Evolutionary conservation across 208 protist species (phyloP).

Genomic region (Lotmaria passim): DNA sequence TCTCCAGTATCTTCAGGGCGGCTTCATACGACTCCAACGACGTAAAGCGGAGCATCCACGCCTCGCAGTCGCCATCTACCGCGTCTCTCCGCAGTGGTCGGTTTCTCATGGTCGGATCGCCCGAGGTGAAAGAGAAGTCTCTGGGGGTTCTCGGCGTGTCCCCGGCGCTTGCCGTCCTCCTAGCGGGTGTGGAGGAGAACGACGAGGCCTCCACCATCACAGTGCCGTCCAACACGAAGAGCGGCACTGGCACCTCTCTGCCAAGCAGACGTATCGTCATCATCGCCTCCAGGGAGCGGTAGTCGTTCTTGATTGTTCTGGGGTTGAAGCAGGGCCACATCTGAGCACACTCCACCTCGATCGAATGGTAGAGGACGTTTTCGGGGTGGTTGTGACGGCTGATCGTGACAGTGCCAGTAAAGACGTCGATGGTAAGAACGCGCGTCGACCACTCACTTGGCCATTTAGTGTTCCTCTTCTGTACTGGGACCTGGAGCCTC

Average conservation of each 20-base stretch:
- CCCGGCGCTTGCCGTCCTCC: not conserved
- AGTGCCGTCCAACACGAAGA: slow-evolving; percentile 1
- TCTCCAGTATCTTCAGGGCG: slow-evolving; percentile 17
- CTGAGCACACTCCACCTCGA: slow-evolving; percentile 22
- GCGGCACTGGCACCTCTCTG: slow-evolving; percentile 20
- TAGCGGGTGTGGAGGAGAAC: not conserved
- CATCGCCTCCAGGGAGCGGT: slow-evolving; percentile 20
- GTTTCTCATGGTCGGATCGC: slow-evolving; percentile 1
- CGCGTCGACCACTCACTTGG: slow-evolving; percentile 27
- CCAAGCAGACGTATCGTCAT: slow-evolving; percentile 28
- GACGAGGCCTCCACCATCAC: not conserved
- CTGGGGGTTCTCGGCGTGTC: not conserved
- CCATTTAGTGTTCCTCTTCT: slow-evolving; percentile 17
- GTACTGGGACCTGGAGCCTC: slow-evolving; percentile 27
- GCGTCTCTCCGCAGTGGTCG: not conserved
- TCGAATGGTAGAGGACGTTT: slow-evolving; percentile 28
- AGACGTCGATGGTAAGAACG: slow-evolving; percentile 28
- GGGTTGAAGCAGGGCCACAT: slow-evolving; percentile 30
- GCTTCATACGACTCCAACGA: slow-evolving; percentile 31
- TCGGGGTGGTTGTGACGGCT: slow-evolving; percentile 30
- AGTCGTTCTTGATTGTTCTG: slow-evolving; percentile 13
- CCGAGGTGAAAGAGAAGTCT: slow-evolving; percentile 4
- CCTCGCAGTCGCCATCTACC: slow-evolving; percentile 10
- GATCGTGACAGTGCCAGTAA: slow-evolving; percentile 27
- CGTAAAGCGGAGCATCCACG: slow-evolving; percentile 30